These are phyloP conservation scores for Ceratocystis colombiana DNA, from an alignment of 2,329 filamentous ascomycete genomes.

Conservation along the genomic window DNA sequence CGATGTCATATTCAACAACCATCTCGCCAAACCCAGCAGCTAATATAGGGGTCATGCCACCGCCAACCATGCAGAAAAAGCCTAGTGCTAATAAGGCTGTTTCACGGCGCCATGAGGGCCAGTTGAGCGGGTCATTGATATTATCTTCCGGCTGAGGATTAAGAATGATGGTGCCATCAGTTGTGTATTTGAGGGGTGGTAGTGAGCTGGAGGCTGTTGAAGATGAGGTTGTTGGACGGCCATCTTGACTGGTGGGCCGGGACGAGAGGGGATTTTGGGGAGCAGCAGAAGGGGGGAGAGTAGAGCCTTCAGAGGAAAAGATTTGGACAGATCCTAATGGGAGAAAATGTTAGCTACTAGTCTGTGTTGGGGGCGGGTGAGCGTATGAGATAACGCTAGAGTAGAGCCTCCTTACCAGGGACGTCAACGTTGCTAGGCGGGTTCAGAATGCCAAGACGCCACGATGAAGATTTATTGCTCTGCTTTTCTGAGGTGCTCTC, in stretches of 20 bases:
- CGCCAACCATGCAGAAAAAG: conserved; percentile 86
- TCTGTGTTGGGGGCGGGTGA: not conserved
- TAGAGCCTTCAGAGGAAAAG: conserved; percentile 45
- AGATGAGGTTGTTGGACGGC: conserved; percentile 22
- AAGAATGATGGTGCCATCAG: conserved; percentile 73
- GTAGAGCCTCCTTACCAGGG: conserved; percentile 51
- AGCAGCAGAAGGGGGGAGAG: conserved; percentile 34
- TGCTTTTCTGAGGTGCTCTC: not conserved
- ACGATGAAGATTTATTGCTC: conserved; percentile 28
- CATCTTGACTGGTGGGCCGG: conserved; percentile 23
- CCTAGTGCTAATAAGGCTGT: conserved; percentile 69
- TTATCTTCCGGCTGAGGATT: conserved; percentile 89
- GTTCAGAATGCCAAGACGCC: conserved; percentile 72
- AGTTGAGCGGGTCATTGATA: conserved; percentile 84
- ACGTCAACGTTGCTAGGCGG: conserved; percentile 75
- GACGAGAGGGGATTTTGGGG: conserved; percentile 21
- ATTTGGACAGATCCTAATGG: conserved; percentile 48
- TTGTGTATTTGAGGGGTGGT: conserved; percentile 58
- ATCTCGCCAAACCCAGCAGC: conserved; percentile 84
- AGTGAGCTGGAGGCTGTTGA: conserved; percentile 25
- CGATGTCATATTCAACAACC: conserved; percentile 53
- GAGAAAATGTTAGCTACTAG: not conserved
- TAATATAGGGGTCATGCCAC: conserved; percentile 81
- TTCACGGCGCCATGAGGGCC: conserved; percentile 74
- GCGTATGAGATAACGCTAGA: not conserved